These are phyloP conservation scores for Sporothrix curviconia DNA, from an alignment of 2,329 filamentous ascomycete genomes.

Conservation along the genomic window DNA sequence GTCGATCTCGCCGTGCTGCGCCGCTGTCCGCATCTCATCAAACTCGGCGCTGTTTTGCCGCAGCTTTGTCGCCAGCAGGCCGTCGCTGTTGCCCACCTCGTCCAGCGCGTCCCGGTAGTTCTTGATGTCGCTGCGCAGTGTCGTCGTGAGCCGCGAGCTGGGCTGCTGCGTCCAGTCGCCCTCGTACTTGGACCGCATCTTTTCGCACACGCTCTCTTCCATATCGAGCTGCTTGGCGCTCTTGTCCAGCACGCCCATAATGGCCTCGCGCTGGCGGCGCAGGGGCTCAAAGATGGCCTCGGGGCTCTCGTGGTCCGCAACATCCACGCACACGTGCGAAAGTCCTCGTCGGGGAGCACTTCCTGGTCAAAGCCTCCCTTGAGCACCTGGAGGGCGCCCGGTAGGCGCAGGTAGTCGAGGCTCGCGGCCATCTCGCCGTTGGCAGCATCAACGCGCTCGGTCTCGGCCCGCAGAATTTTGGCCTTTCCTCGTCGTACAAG, in stretches of 20 bases:
- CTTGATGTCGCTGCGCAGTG: constrained; percentile 76
- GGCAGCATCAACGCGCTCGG: constrained; percentile 84
- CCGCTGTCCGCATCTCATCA: constrained; percentile 88
- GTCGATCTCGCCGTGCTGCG: constrained; percentile 79
- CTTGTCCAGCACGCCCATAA: constrained; percentile 65
- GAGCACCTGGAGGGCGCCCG: constrained; percentile 79
- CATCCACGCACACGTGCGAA: constrained; percentile 86
- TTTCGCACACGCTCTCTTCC: constrained; percentile 97
- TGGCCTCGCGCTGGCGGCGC: constrained; percentile 67
- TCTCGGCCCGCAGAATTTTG: constrained; percentile 87
- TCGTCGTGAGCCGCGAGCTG: constrained; percentile 81
- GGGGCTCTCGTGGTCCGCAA: constrained; percentile 79
- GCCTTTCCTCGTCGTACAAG: constrained; percentile 98
- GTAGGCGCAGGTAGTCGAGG: constrained; percentile 85
- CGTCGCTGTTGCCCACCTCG: constrained; percentile 81
- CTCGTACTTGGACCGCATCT: constrained; percentile 97
- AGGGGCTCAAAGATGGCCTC: constrained; percentile 71
- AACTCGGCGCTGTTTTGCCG: constrained; percentile 83
- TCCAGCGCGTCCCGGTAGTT: constrained; percentile 85
- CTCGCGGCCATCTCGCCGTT: constrained; percentile 95
- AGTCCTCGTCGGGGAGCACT: constrained; percentile 80
- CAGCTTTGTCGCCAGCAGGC: constrained; percentile 73
- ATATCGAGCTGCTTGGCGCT: constrained; percentile 86
- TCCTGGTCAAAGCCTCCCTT: constrained; percentile 92
- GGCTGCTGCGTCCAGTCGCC: constrained; percentile 96